Conservation (phyloP, 495 filamentous ascomycete species). For the Echria macrotheca region DNA sequence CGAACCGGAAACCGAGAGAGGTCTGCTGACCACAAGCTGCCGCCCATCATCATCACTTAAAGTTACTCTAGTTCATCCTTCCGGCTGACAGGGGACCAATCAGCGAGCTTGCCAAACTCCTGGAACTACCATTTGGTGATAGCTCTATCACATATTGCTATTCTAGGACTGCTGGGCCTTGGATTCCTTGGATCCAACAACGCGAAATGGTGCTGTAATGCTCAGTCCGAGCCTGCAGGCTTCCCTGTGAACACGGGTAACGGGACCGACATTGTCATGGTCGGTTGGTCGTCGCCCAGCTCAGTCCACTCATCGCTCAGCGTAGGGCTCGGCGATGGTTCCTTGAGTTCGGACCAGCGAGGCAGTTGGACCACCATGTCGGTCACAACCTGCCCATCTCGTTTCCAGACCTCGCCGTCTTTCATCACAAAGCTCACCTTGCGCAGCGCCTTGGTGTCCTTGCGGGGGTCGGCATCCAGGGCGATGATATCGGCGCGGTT, state of each 20-base stretch:
- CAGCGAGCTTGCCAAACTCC: too few species aligned
- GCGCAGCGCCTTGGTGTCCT: conserved; percentile 34
- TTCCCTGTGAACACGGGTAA: conserved; percentile 14
- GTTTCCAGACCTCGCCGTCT: conserved; percentile 40
- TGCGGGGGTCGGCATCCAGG: conserved; percentile 31
- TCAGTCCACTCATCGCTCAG: conserved; percentile 15
- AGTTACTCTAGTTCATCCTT: too few species aligned
- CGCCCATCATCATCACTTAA: too few species aligned
- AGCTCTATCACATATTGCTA: too few species aligned
- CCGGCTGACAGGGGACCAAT: too few species aligned
- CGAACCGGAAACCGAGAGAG: too few species aligned
- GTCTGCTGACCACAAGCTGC: too few species aligned
- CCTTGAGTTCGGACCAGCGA: conserved; percentile 15
- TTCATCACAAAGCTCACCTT: conserved; percentile 51
- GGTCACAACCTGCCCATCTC: conserved; percentile 18
- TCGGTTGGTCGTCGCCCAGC: conserved; percentile 3
- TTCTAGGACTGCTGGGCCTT: too few species aligned
- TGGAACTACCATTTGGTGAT: too few species aligned
- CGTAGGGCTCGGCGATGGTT: neutral
- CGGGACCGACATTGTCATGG: conserved; percentile 20
- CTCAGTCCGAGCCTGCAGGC: too few species aligned
- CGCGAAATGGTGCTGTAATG: too few species aligned
- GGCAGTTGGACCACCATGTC: conserved; percentile 14
- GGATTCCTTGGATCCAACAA: too few species aligned
- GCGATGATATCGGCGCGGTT: conserved; percentile 47